Percentiles rank a stretch among this genome's conserved stretches.
Conservation (phyloP, 768 basidiomycete genomes). For the Trametes punicea region DNA sequence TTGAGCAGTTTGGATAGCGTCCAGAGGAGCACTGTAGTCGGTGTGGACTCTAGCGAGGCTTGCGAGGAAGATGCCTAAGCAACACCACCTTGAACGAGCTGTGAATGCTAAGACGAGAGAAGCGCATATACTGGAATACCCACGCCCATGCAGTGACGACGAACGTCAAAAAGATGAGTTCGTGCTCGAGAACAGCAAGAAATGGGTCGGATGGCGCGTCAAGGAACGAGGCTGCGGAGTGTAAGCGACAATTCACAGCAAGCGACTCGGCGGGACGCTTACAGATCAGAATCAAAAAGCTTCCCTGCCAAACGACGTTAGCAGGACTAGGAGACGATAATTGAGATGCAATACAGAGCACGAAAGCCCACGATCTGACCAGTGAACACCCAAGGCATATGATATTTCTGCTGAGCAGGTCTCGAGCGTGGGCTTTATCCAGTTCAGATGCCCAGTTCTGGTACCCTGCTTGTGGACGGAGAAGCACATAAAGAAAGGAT, state of each 20-base stretch:
- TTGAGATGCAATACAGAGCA: neutral
- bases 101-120: neutral
- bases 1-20: constrained; percentile 44
- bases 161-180: constrained; percentile 50
- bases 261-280: neutral
- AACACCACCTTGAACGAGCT: constrained; percentile 56
- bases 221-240: constrained; percentile 50
- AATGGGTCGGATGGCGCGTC: constrained; percentile 70
- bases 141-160: constrained; percentile 57
- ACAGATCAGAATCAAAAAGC: constrained; percentile 66
- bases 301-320: constrained; percentile 40
- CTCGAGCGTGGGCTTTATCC: too few species aligned
- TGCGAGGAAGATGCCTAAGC: constrained; percentile 62
- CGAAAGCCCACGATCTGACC: neutral
- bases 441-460: too few species aligned
- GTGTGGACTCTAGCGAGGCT: constrained; percentile 48
- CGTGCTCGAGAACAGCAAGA: constrained; percentile 63
- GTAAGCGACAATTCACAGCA: neutral
- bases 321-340: neutral
- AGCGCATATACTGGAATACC: constrained; percentile 25
- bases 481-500: too few species aligned
- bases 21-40: constrained; percentile 36
- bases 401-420: too few species aligned
- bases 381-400: too few species aligned
- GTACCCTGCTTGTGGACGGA: too few species aligned